Conservation (phyloP, 805 yeast genomes). For the Clavispora asparagi region DNA sequence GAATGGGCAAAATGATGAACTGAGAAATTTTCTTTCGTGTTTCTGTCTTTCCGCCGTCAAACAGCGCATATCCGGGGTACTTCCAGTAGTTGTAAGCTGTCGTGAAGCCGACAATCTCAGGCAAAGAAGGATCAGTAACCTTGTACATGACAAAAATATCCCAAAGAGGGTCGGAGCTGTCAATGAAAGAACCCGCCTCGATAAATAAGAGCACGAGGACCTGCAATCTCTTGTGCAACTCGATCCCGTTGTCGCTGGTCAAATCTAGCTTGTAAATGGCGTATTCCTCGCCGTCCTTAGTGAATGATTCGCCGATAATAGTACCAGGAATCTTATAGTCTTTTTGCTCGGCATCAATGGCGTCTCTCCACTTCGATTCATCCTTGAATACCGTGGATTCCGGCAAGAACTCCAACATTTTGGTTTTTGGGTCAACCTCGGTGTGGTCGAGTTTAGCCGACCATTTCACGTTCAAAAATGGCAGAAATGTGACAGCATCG, state of each 20-base stretch:
- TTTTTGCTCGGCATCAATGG: constrained; percentile 44
- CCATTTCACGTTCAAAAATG: constrained; percentile 62
- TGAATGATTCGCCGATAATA: constrained; percentile 22
- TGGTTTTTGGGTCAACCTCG: constrained; percentile 54
- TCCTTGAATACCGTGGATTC: constrained; percentile 54
- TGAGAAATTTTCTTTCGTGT: constrained; percentile 80
- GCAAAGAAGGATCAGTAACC: constrained; percentile 15
- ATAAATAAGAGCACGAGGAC: constrained; percentile 78
- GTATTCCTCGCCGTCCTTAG: constrained; percentile 35
- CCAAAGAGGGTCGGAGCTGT: constrained; percentile 73
- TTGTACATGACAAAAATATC: constrained; percentile 56
- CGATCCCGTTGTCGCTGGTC: constrained; percentile 36
- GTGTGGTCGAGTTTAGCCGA: constrained; percentile 49
- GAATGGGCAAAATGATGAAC: constrained; percentile 78
- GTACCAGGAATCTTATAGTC: constrained; percentile 40
- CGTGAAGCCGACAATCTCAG: constrained; percentile 67
- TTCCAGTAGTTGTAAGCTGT: constrained; percentile 84
- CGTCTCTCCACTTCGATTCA: constrained; percentile 63
- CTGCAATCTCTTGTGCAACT: constrained; percentile 66
- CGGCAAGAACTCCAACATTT: constrained; percentile 58
- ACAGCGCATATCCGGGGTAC: constrained; percentile 49
- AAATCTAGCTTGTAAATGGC: constrained; percentile 49
- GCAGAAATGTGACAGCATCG: constrained; percentile 69
- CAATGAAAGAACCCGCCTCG: constrained; percentile 92
- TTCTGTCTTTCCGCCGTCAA: constrained; percentile 39